A percentile compares a stretch with the other conserved stretches of the same genome.
These are phyloP conservation scores for Arachnomyces sp. DNA, from an alignment of 2,329 filamentous ascomycete species.

Conservation along the genomic window DNA sequence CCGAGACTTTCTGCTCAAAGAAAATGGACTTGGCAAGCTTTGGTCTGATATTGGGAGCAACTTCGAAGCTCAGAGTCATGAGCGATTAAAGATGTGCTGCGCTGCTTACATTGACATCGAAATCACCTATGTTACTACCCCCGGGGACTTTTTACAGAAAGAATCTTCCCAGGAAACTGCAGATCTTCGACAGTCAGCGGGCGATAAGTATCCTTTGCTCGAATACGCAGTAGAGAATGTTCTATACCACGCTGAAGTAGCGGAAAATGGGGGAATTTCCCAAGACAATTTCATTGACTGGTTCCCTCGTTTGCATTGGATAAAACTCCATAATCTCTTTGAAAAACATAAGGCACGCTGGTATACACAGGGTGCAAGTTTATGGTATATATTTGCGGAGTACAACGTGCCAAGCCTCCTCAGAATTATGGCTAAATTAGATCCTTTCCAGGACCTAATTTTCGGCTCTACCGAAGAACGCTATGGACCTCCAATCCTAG, in stretches of 20 bases:
- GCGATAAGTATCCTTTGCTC: background rate
- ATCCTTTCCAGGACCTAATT: too few species aligned
- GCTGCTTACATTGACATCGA: background rate
- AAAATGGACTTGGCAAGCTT: conserved; percentile 21
- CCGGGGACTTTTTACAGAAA: background rate
- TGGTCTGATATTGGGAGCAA: conserved; percentile 23
- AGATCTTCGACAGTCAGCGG: too few species aligned
- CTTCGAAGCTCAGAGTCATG: conserved; percentile 31
- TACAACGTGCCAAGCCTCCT: too few species aligned
- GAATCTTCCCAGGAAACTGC: too few species aligned
- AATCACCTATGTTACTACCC: background rate
- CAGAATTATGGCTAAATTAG: too few species aligned
- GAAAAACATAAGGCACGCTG: too few species aligned
- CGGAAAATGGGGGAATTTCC: conserved; percentile 7
- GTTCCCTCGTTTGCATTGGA: too few species aligned
- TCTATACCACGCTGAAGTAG: background rate
- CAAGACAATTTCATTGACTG: background rate
- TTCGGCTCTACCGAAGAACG: too few species aligned
- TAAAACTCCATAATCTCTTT: too few species aligned
- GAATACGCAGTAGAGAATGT: background rate
- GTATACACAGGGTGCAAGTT: too few species aligned
- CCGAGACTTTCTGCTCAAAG: conserved; percentile 25
- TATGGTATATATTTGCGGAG: too few species aligned
- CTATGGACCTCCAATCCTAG: too few species aligned
- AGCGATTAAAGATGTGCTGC: conserved; percentile 31